Evolutionary conservation across 2,329 filamentous ascomycete genomes (phyloP), one percentile per base, ranked within the genome.

Genomic region (Pseudogymnoascus sp.): DNA sequence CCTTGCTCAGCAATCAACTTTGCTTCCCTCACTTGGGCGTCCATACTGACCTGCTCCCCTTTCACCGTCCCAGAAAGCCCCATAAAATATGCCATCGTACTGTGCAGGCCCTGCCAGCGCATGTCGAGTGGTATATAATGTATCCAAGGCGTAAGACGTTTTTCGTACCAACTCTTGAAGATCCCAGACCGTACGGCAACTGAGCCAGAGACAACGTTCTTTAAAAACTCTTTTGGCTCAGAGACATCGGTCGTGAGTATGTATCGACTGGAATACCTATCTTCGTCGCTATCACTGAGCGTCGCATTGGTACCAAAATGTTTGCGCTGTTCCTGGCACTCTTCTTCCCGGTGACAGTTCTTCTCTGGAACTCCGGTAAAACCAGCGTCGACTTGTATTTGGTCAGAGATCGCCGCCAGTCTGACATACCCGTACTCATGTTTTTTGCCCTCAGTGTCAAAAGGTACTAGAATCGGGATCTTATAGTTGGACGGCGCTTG

Each of bases 141-240:
- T 21, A 77, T 75, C 86, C 86, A 89, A 0, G 82, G 78, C 12
- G 84, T 76, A 1, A 89, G 73, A 1, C 86, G 78, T 36, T 81
- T 78, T 67, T 87, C 85, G 68, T 86, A 85, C 86, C 86, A 89
- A 63, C 87, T 85, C 23, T 79, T 77, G 70, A 86, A 89, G 23
- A 87, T 75, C 2, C 83, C 85, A 0, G 82, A 80, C 66, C 86
- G 85, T 70, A 88, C 80, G 0, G 82, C 81, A 1, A 86, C 71
- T 3, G 78, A 82, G 1, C 73, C 78, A 11, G 78, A 81, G 12
- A 76, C 73, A 11, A 88, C 71, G 67, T 86, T 85, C 0, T 76
- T 76, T 7, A 79, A 70, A 67, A 79, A 84, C 0, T 81, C 76
- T 2, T 79, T 81, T 61, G 75, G 78, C 68, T 81, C 81, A 0